Percentiles rank a stretch among this genome's conserved stretches.
Evolutionary conservation across 441 rosid species (phyloP).

Genomic region (Corymbia calophylla): DNA sequence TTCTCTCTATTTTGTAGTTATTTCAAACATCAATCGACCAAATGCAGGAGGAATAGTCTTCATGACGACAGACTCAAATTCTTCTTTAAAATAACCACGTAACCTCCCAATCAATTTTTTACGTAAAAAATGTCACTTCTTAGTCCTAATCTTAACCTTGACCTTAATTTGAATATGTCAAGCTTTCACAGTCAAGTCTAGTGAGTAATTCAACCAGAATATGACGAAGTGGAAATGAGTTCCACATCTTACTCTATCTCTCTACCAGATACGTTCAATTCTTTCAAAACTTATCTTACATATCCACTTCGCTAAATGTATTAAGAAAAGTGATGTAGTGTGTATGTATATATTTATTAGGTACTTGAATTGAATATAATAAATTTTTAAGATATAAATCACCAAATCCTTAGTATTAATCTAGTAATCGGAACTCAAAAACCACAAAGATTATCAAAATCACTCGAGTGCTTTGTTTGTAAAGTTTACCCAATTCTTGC

Average conservation of each 20-base stretch:
- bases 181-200: neutral
- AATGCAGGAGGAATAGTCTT: neutral
- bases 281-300: neutral
- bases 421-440: neutral
- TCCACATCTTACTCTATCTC: neutral
- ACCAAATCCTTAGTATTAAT: neutral
- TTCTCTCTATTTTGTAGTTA: neutral
- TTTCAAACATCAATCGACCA: neutral
- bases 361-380: neutral
- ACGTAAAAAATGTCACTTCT: neutral
- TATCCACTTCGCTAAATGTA: neutral
- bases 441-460: neutral
- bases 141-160: neutral
- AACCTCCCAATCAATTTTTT: neutral
- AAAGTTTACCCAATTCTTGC: neutral
- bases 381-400: neutral
- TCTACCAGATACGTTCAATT: neutral
- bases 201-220: neutral
- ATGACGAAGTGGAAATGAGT: neutral
- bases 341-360: neutral
- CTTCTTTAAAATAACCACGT: neutral
- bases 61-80: neutral
- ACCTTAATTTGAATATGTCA: neutral
- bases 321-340: neutral
- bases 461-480: too few relatives aligned